Percentiles rank a stretch among this genome's conserved stretches.
Conservation (phyloP, 495 filamentous ascomycete species). For the Halenospora varia region DNA sequence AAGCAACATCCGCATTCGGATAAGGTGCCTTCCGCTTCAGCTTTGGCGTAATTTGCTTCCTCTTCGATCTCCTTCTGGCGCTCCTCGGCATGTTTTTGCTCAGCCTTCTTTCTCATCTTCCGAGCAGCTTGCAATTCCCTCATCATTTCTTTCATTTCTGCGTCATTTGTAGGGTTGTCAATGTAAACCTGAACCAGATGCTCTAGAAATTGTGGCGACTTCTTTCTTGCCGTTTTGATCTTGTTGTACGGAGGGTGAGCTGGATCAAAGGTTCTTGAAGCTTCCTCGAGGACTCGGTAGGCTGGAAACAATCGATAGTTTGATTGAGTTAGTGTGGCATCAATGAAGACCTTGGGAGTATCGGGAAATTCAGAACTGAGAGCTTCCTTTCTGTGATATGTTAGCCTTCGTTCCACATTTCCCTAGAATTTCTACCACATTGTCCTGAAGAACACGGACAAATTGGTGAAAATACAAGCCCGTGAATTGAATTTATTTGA, state of each 20-base stretch:
- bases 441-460: no score
- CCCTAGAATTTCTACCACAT: no score
- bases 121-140: conserved; percentile 17
- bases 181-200: neutral
- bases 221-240: conserved; percentile 29
- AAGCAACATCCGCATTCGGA: conserved; percentile 71
- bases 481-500: neutral
- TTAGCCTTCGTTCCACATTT: no score
- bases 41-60: conserved; percentile 38
- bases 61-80: conserved; percentile 28
- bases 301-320: conserved; percentile 37
- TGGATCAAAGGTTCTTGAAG: conserved; percentile 29
- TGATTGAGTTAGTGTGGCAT: conserved; percentile 34
- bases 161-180: neutral
- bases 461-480: neutral
- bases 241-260: conserved; percentile 29
- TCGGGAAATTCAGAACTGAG: conserved; percentile 43
- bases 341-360: conserved; percentile 43
- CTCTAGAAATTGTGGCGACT: conserved; percentile 12
- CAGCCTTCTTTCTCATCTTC: conserved; percentile 19
- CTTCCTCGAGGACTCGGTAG: conserved; percentile 39
- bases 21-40: conserved; percentile 43
- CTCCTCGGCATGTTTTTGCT: conserved; percentile 13
- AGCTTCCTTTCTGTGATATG: conserved; percentile 29
- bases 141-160: conserved; percentile 4